Evolutionary conservation across 2,329 filamentous ascomycete species (phyloP), one percentile per base, ranked within the genome.

Genomic region (Emergomyces pasteurianus): DNA sequence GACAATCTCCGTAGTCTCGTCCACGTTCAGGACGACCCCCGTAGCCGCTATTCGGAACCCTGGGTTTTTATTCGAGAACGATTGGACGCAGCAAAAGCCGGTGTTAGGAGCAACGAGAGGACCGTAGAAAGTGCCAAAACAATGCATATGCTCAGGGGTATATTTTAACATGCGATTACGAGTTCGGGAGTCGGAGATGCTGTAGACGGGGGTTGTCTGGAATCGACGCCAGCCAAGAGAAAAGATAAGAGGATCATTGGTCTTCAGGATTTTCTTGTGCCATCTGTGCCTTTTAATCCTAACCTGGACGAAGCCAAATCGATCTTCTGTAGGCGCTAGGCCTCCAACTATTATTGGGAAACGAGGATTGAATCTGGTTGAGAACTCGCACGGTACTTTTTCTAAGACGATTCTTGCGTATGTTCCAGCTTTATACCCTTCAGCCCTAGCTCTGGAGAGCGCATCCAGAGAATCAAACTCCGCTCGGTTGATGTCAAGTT

Each of bases 251-350:
- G 94, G 95, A 71, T 99, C 94, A 72, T 95, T 96, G 40, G 91
- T 97, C 80, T 99, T 99, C 66, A 99, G 81, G 67, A 97, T 97
- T 80, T 94, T 95, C 83, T 96, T 96, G 79, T 99, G 94, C 95
- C 95, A 99, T 66, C 94, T 83, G 74, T 99, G 94, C 59, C 91
- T 84, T 82, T 99, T 99, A 79, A 99, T 95, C 58, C 95, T 86
- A 61, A 96, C 87, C 74, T 99, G 94, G 9, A 97, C 87, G 71
- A 89, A 97, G 9, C 94, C 95, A 72, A 96, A 96, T 58, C 95
- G 86, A 73, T 97, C 92, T 74, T 99, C 94, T 0, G 92, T 96
- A 8, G 94, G 83, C 12, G 90, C 88, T 46, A 99, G 81, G n/a
- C 94, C 95, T 58, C 94, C 94, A 38, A 97, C 82, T 58, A 99